phyloP scores from a whole-genome alignment of 78 protist species.

The Dictyostelium intermedium region DNA sequence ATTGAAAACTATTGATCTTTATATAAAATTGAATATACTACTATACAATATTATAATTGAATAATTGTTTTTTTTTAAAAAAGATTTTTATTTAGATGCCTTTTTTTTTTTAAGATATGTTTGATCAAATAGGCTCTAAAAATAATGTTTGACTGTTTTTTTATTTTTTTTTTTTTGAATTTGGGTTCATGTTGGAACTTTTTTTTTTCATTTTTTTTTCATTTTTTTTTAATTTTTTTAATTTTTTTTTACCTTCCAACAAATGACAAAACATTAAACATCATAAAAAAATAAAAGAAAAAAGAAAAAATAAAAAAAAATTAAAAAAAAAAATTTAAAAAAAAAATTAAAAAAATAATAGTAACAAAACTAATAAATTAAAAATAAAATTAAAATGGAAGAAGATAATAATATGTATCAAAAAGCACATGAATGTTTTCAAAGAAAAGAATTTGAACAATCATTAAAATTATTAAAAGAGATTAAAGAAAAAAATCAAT shows the following conservation, averaged over 20 bases:
- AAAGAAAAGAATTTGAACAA: conserved; percentile 50
- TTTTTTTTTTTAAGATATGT: too few relatives aligned
- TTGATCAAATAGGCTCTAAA: too few relatives aligned
- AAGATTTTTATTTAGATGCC: too few relatives aligned
- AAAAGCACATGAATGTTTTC: conserved; percentile 21
- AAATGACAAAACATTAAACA: background rate
- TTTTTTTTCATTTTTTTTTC: too few relatives aligned
- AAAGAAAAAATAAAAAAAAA: background rate
- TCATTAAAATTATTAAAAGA: conserved; percentile 26
- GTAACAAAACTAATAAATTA: too few relatives aligned
- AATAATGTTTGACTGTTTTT: background rate
- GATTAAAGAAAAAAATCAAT: conserved; percentile 6
- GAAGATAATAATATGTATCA: background rate
- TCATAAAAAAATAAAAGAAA: background rate
- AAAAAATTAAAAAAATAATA: too few relatives aligned
- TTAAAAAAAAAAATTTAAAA: background rate
- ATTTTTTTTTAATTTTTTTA: background rate
- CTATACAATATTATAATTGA: too few relatives aligned
- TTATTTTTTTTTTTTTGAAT: too few relatives aligned
- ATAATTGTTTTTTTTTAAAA: too few relatives aligned
- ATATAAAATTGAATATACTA: too few relatives aligned
- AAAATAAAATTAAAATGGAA: background rate
- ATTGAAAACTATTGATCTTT: too few relatives aligned
- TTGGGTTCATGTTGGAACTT: too few relatives aligned
- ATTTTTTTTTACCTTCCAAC: background rate